These are phyloP conservation scores for Microdochium nivale DNA, from an alignment of 2,329 filamentous ascomycete genomes.

Conservation along the genomic window DNA sequence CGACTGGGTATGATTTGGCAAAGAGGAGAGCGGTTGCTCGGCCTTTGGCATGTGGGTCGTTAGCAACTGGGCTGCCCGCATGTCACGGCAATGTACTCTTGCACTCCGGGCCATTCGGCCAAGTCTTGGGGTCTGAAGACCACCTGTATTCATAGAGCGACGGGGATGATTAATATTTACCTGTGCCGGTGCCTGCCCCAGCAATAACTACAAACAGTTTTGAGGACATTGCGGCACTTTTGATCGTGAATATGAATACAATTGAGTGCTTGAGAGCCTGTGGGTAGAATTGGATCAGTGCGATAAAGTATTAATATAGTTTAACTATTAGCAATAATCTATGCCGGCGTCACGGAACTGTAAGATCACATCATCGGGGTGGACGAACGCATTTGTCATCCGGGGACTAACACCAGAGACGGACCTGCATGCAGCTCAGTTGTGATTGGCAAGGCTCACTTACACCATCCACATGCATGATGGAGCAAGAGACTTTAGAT, in stretches of 20 bases:
- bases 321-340: too few relatives aligned
- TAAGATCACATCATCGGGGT: background rate
- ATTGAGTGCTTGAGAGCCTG: too few relatives aligned
- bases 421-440: background rate
- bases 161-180: too few relatives aligned
- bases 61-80: conserved; percentile 6
- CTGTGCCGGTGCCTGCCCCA: conserved; percentile 64
- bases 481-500: background rate
- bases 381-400: background rate
- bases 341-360: too few relatives aligned
- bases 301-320: too few relatives aligned
- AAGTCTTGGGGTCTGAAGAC: too few relatives aligned
- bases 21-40: conserved; percentile 47
- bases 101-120: too few relatives aligned
- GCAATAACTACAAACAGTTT: conserved; percentile 61
- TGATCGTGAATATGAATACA: background rate
- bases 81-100: too few relatives aligned
- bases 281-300: too few relatives aligned
- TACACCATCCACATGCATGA: too few relatives aligned
- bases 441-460: background rate
- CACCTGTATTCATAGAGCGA: too few relatives aligned
- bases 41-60: conserved; percentile 18
- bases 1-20: conserved; percentile 59
- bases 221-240: conserved; percentile 8
- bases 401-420: background rate